Evolutionary conservation across 2,329 filamentous ascomycete species (phyloP), one percentile per base, ranked within the genome.

Genomic region (Dactylonectria estremocensis): DNA sequence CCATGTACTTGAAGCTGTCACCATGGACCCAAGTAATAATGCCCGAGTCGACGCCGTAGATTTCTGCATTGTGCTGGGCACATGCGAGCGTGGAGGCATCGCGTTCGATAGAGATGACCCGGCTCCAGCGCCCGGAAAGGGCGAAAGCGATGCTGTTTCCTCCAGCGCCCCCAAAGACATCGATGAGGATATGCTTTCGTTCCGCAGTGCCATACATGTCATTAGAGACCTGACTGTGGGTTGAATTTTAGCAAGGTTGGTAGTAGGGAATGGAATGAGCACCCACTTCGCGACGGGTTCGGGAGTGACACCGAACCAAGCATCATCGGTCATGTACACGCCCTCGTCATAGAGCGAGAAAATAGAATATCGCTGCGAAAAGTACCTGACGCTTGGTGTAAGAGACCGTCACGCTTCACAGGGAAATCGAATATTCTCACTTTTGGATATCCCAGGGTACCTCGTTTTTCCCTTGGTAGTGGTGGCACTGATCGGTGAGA

Each of bases 91-190:
- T 94, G 10, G 90, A 88, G 3, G 91, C 85, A 76, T 98, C 91
- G 74, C 92, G 93, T 82, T 99, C 96, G 73, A 99, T 92, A 48
- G 93, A 94, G 78, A 98, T 94, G 70, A 99, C 89, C 70, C 90
- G 91, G 58, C 91, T 88, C 93, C 94, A 99, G 70, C 91, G 89
- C 20, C 88, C 90, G 0, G 92, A 93, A 10, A 91, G 87, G 18
- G 96, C 95, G 74, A 99, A 97, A n/a, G 95, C 94, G 74, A 99
- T 98, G 24, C 92, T 90, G 79, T 99, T 99, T 61, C 95, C 96
- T 43, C 97, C 96, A 1, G 93, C 95, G 49, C 96, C 96, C 31
- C 92, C 93, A 81, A 99, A 99, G 52, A 93, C 89, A 80, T 99
- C 96, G 66, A 99, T 90, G 43, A 99, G 83, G 40, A 92, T 88